phyloP scores from a whole-genome alignment of 2,329 filamentous ascomycete genomes.

The Drechslerella dactyloides region DNA sequence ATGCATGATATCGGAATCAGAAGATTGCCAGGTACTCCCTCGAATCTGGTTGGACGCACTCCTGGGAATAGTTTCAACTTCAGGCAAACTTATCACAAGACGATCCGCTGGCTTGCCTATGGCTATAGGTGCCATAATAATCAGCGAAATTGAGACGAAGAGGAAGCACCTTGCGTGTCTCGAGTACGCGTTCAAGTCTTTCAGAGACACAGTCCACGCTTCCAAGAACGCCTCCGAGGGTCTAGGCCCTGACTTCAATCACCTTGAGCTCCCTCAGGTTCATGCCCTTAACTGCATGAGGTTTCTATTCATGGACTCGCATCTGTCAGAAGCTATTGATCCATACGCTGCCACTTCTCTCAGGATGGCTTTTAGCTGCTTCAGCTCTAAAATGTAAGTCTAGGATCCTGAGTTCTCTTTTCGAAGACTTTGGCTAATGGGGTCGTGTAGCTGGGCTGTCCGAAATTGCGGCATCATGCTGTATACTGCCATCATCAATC shows the following conservation, averaged over 20 bases:
- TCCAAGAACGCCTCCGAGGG: slow-evolving; percentile 54
- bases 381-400: slow-evolving; percentile 75
- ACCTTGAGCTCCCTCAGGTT: slow-evolving; percentile 78
- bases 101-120: slow-evolving; percentile 91
- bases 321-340: slow-evolving; percentile 75
- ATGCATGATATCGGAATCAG: slow-evolving; percentile 66
- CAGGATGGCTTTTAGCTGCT: slow-evolving; percentile 76
- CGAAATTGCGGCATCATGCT: slow-evolving; percentile 91
- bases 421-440: slow-evolving; percentile 33
- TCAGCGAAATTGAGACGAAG: slow-evolving; percentile 62
- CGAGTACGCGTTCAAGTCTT: slow-evolving; percentile 24
- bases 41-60: slow-evolving; percentile 52
- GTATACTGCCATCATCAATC: slow-evolving; percentile 81
- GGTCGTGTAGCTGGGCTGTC: slow-evolving; percentile 72
- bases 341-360: slow-evolving; percentile 75
- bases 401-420: slow-evolving; percentile 56
- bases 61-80: slow-evolving; percentile 50
- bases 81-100: slow-evolving; percentile 65
- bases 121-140: slow-evolving; percentile 80
- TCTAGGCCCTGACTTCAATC: slow-evolving; percentile 56
- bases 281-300: slow-evolving; percentile 94
- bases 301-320: slow-evolving; percentile 85
- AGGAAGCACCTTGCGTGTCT: slow-evolving; percentile 22
- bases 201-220: slow-evolving; percentile 54
- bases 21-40: slow-evolving; percentile 61